phyloP scores from a whole-genome alignment of 345 rosid genomes.

The Citrus mangshanensis region DNA sequence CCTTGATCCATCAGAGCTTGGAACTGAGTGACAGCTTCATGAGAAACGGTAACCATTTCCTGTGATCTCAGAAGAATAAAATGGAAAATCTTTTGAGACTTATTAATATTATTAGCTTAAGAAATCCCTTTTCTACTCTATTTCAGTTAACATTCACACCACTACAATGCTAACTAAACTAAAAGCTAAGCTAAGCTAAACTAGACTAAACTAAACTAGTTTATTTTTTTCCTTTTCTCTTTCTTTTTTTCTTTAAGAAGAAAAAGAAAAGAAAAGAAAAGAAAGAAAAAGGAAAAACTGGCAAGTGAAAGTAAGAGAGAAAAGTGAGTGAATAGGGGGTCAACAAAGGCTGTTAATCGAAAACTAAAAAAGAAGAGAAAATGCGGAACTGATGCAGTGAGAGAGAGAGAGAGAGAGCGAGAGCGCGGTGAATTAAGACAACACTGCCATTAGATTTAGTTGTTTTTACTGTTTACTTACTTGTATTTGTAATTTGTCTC shows the following conservation, averaged over 20 bases:
- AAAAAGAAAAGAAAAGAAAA: no score
- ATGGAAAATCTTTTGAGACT: not conserved
- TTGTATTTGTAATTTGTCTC: no score
- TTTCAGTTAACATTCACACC: not conserved
- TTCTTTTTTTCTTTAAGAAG: no score
- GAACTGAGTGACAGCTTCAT: slow-evolving; percentile 52
- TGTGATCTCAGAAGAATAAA: slow-evolving; percentile 6
- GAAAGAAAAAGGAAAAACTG: not conserved
- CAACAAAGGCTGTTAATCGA: not conserved
- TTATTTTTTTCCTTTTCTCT: not conserved
- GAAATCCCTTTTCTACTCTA: not conserved
- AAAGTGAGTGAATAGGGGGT: not conserved
- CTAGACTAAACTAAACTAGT: no score
- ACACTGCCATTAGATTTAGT: no score
- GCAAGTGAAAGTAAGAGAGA: not conserved
- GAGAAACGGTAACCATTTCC: slow-evolving; percentile 42
- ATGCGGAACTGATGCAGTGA: no score
- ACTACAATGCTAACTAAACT: not conserved
- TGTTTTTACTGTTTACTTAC: no score
- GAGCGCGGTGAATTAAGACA: no score
- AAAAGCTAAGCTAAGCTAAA: not conserved
- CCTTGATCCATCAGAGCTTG: slow-evolving; percentile 53
- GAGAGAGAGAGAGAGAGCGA: no score
- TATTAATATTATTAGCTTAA: not conserved
- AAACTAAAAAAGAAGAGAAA: no score